These are phyloP conservation scores for Yarrowia osloensis DNA, from an alignment of 805 yeast genomes.

Conservation along the genomic window DNA sequence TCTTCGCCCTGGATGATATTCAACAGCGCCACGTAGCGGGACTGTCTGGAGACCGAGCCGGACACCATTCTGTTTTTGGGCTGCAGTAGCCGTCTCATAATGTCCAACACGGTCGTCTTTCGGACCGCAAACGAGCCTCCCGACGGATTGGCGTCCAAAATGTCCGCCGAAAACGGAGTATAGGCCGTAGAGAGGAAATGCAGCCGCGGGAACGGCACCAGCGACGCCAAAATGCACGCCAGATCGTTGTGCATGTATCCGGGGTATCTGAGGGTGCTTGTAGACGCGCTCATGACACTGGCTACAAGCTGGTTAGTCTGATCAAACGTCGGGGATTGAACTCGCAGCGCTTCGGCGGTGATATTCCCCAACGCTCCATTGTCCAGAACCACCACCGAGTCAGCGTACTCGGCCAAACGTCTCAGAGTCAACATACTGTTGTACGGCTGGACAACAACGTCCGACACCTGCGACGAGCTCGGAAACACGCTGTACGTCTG, in stretches of 20 bases:
- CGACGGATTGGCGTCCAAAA: constrained; percentile 51
- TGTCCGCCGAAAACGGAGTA: constrained; percentile 56
- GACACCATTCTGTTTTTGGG: constrained; percentile 74
- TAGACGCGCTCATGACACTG: constrained; percentile 76
- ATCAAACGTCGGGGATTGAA: constrained; percentile 63
- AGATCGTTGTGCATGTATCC: constrained; percentile 85
- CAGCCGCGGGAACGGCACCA: constrained; percentile 82
- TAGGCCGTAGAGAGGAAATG: constrained; percentile 74
- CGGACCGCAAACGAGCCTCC: constrained; percentile 60
- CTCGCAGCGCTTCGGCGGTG: constrained; percentile 63
- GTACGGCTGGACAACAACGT: constrained; percentile 98
- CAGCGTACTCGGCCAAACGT: constrained; percentile 80
- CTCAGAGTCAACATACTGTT: constrained; percentile 81
- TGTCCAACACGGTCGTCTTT: constrained; percentile 79
- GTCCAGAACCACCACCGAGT: constrained; percentile 86
- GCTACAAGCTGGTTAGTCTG: constrained; percentile 86
- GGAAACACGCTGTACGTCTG: constrained; percentile 90
- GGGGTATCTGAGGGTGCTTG: constrained; percentile 89
- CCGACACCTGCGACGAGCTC: constrained; percentile 73
- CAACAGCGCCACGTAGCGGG: constrained; percentile 66
- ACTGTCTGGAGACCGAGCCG: constrained; percentile 46
- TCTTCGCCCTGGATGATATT: constrained; percentile 66
- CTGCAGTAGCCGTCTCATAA: constrained; percentile 76
- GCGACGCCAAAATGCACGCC: constrained; percentile 75
- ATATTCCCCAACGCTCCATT: constrained; percentile 78